These are phyloP conservation scores for Xylaria sp. DNA, from an alignment of 2,329 filamentous ascomycete species.

Conservation along the genomic window DNA sequence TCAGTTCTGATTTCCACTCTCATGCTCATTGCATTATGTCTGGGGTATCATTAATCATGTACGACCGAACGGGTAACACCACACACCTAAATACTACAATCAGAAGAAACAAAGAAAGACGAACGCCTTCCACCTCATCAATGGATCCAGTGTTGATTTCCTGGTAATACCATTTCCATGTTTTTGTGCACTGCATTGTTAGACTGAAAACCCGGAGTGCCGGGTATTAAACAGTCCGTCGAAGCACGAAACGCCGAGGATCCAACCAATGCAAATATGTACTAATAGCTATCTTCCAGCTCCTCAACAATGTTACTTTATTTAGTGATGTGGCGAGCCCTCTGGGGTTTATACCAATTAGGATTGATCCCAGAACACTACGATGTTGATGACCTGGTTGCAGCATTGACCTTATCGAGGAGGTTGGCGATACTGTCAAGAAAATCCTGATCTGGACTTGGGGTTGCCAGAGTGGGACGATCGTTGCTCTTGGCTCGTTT, in stretches of 20 bases:
- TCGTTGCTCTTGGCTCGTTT: slow-evolving; percentile 45
- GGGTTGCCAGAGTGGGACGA: slow-evolving; percentile 1
- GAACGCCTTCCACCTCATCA: not conserved
- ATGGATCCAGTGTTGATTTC: slow-evolving; percentile 1
- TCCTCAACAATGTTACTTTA: slow-evolving; percentile 14
- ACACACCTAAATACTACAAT: not conserved
- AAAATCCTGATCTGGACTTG: slow-evolving; percentile 41
- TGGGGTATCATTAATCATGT: slow-evolving; percentile 35
- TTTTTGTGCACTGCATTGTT: not conserved
- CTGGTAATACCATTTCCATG: not conserved
- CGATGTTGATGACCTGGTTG: slow-evolving; percentile 22
- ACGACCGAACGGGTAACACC: not conserved
- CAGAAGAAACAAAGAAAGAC: not conserved
- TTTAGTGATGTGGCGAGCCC: slow-evolving; percentile 2
- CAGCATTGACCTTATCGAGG: slow-evolving; percentile 40
- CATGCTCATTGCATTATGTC: slow-evolving; percentile 1
- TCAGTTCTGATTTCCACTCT: not conserved
- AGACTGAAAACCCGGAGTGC: slow-evolving; percentile 2
- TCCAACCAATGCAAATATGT: slow-evolving; percentile 28
- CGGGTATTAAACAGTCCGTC: slow-evolving; percentile 13
- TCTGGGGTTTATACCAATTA: not conserved
- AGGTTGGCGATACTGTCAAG: slow-evolving; percentile 45
- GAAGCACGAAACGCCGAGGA: slow-evolving; percentile 17
- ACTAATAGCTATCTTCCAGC: not conserved
- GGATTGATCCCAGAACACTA: not conserved